A percentile compares a stretch with the other conserved stretches of the same genome.
Evolutionary conservation across 2,329 filamentous ascomycete species (phyloP).

Genomic region (Arthroderma sp.): DNA sequence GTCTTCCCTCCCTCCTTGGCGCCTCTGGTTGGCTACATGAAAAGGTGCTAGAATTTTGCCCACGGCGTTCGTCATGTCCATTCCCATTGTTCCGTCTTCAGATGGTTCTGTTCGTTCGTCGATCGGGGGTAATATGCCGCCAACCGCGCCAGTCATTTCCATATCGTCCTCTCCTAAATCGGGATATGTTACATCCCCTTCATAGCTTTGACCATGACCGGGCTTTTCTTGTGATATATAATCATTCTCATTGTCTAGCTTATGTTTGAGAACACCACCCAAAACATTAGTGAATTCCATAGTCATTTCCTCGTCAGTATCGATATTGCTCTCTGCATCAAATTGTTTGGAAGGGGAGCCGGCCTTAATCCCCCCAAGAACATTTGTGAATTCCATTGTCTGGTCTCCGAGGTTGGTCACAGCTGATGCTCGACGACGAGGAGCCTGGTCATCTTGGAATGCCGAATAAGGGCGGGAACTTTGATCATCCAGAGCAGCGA

Average conservation of each 20-base stretch:
- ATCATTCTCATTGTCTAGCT: conserved; percentile 6
- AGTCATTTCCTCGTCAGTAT: conserved; percentile 36
- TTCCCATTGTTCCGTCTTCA: conserved; percentile 43
- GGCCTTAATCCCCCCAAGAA: conserved; percentile 30
- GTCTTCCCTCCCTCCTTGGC: conserved; percentile 36
- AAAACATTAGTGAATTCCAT: conserved; percentile 39
- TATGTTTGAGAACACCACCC: conserved; percentile 26
- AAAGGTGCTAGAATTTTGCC: conserved; percentile 47
- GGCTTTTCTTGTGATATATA: conserved; percentile 11
- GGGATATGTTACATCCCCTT: conserved; percentile 9
- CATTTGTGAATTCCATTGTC: conserved; percentile 38
- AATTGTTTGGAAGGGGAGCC: conserved; percentile 18
- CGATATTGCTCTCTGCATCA: conserved; percentile 22
- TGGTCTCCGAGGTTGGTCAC: conserved; percentile 35
- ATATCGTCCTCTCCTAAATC: conserved; percentile 35
- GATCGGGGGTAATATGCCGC: conserved; percentile 32
- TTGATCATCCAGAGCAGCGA: conserved; percentile 16
- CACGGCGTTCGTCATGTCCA: conserved; percentile 56
- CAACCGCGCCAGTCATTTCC: conserved; percentile 47
- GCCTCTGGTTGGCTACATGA: conserved; percentile 40
- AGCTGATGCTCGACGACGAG: conserved; percentile 33
- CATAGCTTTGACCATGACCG: neutral
- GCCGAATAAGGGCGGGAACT: conserved; percentile 22
- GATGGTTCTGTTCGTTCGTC: conserved; percentile 29
- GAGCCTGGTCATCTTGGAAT: conserved; percentile 24